Evolutionary conservation across 345 rosid species (phyloP), one percentile per base, ranked within the genome.

Genomic region (Aegle marmelos): DNA sequence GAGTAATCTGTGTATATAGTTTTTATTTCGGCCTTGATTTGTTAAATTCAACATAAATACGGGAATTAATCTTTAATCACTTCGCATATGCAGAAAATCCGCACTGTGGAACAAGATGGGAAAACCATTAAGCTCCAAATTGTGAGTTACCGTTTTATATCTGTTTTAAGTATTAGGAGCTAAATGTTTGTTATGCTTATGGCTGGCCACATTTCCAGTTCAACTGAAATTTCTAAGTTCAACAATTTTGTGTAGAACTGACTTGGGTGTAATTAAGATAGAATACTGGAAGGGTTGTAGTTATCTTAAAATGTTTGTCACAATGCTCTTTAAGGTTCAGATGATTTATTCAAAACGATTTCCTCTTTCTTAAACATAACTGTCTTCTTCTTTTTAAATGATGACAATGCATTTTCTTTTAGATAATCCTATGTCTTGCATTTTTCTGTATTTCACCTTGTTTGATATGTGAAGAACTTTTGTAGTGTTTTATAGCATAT

Each of bases 71-170:
- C 33, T n/a, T 31, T 11, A 28, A 36, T 58, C 22, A 22, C 39
- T 6, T 58, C 58, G 48, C 30, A 75, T 75, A 21, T 77, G 56
- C 79, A 84, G 91, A 86, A 88, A 88, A 88, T 88, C 41, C 89
- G 91, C 73, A 88, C 91, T 1, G 91, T 86, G 77, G 91, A 88
- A 81, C 91, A 88, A 74, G 91, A 88, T 75, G 89, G 89, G 16
- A 88, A 88, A 74, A 88, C 91, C 60, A 84, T 82, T 70, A 84
- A 86, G 75, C 91, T 86, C 78, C 91, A 86, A 74, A 80, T 83
- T 45, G 86, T 83, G 65, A 77, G 83, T 74, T 16, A 19, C 33
- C 27, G 14, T 22, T 36, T 28, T 61, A n/a, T 61, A 60, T 28
- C 62, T 61, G 67, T 68, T 69, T 69, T 68, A 61, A 73, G 33